Evolutionary conservation across 1,284 basidiomycete genomes (phyloP).

Genomic region (Leccinum subrobustum): DNA sequence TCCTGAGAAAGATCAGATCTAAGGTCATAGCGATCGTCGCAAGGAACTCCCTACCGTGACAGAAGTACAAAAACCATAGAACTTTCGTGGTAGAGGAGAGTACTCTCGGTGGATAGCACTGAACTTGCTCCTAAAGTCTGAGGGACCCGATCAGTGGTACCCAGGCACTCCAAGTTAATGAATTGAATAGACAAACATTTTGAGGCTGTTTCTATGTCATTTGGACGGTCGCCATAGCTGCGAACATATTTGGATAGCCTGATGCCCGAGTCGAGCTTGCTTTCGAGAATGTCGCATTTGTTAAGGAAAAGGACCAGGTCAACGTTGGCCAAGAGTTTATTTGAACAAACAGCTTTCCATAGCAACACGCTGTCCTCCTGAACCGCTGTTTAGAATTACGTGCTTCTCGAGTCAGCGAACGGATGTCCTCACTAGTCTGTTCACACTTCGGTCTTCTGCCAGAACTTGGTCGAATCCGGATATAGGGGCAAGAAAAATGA

Average conservation of each 20-base stretch:
- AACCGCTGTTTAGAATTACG: not conserved
- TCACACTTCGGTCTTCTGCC: constrained; percentile 66
- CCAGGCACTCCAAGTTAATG: not conserved
- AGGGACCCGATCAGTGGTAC: not conserved
- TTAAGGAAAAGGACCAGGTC: constrained; percentile 78
- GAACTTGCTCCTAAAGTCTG: constrained; percentile 75
- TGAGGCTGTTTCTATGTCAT: constrained; percentile 68
- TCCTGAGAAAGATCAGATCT: constrained; percentile 43
- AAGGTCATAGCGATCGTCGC: not conserved
- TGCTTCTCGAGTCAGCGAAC: not conserved
- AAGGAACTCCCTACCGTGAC: constrained; percentile 51
- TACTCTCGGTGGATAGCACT: constrained; percentile 76
- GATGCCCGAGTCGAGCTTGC: constrained; percentile 62
- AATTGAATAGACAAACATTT: constrained; percentile 50
- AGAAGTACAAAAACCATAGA: constrained; percentile 77
- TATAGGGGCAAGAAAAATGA: constrained; percentile 80
- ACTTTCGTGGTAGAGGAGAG: constrained; percentile 71
- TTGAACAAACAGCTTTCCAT: constrained; percentile 76
- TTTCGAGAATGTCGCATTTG: constrained; percentile 73
- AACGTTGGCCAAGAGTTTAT: constrained; percentile 68
- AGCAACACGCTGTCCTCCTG: constrained; percentile 79
- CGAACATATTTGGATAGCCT: constrained; percentile 66
- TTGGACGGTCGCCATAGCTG: constrained; percentile 70
- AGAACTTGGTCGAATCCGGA: constrained; percentile 77
- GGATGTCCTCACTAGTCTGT: constrained; percentile 54